Conservation (phyloP, 2,329 filamentous ascomycete genomes). For the Diaporthe vaccinii region DNA sequence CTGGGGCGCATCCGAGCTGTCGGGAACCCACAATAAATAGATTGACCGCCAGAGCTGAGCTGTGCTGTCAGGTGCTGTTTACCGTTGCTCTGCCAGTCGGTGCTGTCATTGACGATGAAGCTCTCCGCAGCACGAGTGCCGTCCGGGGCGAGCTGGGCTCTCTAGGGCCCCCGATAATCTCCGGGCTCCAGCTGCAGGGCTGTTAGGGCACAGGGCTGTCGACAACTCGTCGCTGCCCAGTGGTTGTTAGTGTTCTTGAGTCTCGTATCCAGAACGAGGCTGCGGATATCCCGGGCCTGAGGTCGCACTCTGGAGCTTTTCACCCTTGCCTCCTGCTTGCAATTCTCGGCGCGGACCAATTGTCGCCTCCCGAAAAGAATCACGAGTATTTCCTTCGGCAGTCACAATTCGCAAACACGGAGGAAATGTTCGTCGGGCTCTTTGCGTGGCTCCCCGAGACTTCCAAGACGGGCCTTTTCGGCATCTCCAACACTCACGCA, state of each 20-base stretch:
- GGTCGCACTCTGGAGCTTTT: background rate
- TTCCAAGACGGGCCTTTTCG: background rate
- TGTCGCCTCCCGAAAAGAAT: background rate
- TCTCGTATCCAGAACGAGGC: conserved; percentile 31
- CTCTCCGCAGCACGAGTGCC: conserved; percentile 14
- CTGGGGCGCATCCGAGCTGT: conserved; percentile 18
- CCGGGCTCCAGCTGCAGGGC: conserved; percentile 16
- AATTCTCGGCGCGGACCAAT: background rate
- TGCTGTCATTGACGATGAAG: conserved; percentile 22
- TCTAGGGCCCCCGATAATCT: conserved; percentile 14
- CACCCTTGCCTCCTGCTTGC: background rate
- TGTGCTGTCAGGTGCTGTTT: background rate
- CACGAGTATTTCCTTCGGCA: background rate
- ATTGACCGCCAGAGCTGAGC: conserved; percentile 11
- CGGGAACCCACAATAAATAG: conserved; percentile 22
- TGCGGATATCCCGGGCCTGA: conserved; percentile 19
- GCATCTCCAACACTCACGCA: background rate
- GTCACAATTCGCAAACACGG: background rate
- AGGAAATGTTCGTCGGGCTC: background rate
- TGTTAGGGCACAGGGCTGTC: background rate
- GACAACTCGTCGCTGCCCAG: background rate
- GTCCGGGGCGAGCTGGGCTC: conserved; percentile 12
- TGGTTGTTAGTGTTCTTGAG: background rate
- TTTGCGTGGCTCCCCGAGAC: too few species aligned
- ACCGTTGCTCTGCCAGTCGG: background rate